Percentiles rank a stretch among this genome's conserved stretches.
Evolutionary conservation across 1,139 yeast genomes (phyloP).

Genomic region (Candida sp.): DNA sequence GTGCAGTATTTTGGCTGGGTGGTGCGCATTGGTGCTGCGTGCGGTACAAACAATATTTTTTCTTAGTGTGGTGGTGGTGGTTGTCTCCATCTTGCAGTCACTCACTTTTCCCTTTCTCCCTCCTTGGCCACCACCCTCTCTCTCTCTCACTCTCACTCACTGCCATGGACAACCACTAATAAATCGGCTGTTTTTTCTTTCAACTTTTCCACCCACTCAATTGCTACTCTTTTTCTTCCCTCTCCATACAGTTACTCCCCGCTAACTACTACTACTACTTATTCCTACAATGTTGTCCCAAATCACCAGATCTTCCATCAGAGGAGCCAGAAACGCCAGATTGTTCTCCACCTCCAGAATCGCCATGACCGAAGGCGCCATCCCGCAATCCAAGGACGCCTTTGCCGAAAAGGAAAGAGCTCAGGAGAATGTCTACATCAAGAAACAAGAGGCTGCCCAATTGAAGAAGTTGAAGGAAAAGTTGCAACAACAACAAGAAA

Average conservation of each 20-base stretch:
- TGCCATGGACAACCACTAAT: neutral
- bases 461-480: conserved; percentile 50
- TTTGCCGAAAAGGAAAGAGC: conserved; percentile 51
- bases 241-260: neutral
- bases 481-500: conserved; percentile 49
- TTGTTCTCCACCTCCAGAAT: conserved; percentile 42
- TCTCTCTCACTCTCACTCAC: neutral
- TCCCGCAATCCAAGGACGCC: conserved; percentile 29
- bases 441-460: conserved; percentile 53
- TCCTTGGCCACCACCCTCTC: neutral
- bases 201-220: neutral
- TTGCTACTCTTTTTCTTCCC: neutral
- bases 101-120: neutral
- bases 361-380: conserved; percentile 30
- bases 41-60: no score
- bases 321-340: conserved; percentile 37
- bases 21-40: no score
- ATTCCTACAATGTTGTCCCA: conserved; percentile 32
- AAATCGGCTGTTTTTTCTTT: neutral
- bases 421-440: conserved; percentile 47
- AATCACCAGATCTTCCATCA: conserved; percentile 27
- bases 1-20: neutral
- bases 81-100: neutral
- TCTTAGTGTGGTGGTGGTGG: no score
- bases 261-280: neutral